phyloP scores from a whole-genome alignment of 2,329 filamentous ascomycete genomes.

The Tolypocladium pustulatum region DNA sequence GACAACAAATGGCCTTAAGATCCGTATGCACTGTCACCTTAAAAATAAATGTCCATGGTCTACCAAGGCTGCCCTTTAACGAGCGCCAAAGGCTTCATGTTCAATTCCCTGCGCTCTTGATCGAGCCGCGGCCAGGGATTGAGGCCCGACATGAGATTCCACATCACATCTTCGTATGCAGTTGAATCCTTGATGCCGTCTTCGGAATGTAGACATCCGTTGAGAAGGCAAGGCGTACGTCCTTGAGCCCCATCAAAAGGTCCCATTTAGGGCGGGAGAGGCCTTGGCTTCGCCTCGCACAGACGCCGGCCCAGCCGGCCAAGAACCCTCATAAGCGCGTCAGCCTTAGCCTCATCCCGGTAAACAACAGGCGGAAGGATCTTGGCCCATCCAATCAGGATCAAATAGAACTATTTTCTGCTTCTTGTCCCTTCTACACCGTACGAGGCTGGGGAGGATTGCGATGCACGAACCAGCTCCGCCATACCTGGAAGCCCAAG shows the following conservation, averaged over 20 bases:
- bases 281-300: not conserved
- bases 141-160: not conserved
- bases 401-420: not conserved
- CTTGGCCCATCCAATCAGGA: not conserved
- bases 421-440: not conserved
- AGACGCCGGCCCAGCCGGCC: not conserved
- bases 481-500: not conserved
- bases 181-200: not conserved
- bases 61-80: no score
- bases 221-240: not conserved
- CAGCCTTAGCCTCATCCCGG: not conserved
- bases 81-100: no score
- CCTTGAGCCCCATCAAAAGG: not conserved
- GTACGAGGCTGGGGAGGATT: not conserved
- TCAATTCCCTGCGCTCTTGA: not conserved
- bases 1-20: no score
- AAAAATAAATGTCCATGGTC: not conserved
- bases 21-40: no score
- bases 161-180: not conserved
- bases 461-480: not conserved
- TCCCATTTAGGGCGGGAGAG: not conserved
- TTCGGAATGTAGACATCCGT: not conserved
- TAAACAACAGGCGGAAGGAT: not conserved
- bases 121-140: not conserved
- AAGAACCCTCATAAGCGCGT: not conserved